Conservation (phyloP, 83 land plant species). For the Picea engelmannii region DNA sequence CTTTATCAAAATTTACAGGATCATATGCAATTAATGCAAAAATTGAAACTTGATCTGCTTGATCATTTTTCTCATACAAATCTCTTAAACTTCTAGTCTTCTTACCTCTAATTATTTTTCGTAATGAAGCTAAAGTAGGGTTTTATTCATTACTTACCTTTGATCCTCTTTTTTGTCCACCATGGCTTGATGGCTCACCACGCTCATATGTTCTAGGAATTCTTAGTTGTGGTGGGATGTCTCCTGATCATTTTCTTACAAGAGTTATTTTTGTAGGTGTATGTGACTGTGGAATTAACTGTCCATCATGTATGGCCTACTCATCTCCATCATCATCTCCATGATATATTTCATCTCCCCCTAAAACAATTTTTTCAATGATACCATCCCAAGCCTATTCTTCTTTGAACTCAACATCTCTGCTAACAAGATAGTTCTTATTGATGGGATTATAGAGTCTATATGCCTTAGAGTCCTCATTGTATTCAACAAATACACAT, state of each 20-base stretch:
- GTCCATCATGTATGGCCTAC: background rate
- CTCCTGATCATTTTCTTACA: background rate
- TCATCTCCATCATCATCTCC: background rate
- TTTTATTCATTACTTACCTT: background rate
- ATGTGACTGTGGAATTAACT: background rate
- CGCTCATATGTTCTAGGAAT: background rate
- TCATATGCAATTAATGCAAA: background rate
- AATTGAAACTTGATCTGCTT: background rate
- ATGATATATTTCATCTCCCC: background rate
- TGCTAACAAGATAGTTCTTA: background rate
- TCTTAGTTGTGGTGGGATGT: background rate
- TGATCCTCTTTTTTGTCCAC: background rate
- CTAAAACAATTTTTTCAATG: background rate
- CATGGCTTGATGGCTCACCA: background rate
- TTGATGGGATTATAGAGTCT: background rate
- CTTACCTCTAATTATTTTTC: no score
- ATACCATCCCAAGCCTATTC: background rate
- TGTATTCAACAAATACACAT: background rate
- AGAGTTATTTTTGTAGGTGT: background rate
- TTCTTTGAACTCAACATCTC: background rate
- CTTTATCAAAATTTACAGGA: background rate
- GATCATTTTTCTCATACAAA: background rate
- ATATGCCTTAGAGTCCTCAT: background rate
- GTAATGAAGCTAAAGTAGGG: no score
- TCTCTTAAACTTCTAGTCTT: background rate